Base-by-base conservation (phyloP, 1,139 yeast species). In the Komagataea norvegica region DNA sequence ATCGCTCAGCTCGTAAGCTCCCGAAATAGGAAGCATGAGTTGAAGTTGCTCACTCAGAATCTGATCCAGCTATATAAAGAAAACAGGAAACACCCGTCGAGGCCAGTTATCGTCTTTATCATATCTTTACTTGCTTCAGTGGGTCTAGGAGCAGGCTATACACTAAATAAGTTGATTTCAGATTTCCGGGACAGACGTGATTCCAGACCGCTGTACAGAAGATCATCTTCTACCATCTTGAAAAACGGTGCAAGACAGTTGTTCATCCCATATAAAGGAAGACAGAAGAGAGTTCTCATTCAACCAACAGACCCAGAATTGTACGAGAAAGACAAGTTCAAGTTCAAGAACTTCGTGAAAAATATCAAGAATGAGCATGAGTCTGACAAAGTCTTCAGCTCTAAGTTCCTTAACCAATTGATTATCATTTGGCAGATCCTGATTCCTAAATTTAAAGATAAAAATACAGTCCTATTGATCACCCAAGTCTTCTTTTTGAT, bases 351-450 rank as follows among this genome's bases (percentile, higher is more conserved):
- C 40, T 49, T 57, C 34, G 59, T 51, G 13, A 57, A 52, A 36
- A 54, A 51, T 25, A 56, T 53, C 29, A 46, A 41, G 17, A 41
- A 29, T 24, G 51, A 50, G 25, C 38, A 40, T 15, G 51, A 52
- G 16, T 35, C 46, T n/a, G 59, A 62, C 11, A 57, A 55, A 35
- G 47, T 77, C 11, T 67, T 81, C 47, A 77, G 81, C 56, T 79
- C 87, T 26, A 74, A 73, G 52, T 86, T 87, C 52, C 62, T 86
- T 45, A 75, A 77, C 46, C 95, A 88, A 62, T 65, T 87, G 47
- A 64, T 69, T 25, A 86, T 89, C 24, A 74, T 89, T 31, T 84
- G 95, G 85, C 72, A 78, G 49, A 84, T 89, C 32, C 67, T 89
- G 49, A 79, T 88, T 8, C 97, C 96, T 1, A 74, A 75, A 44